Evolutionary conservation across 768 basidiomycete species (phyloP), one percentile per base, ranked within the genome.

Genomic region (Auriculariales sp.): DNA sequence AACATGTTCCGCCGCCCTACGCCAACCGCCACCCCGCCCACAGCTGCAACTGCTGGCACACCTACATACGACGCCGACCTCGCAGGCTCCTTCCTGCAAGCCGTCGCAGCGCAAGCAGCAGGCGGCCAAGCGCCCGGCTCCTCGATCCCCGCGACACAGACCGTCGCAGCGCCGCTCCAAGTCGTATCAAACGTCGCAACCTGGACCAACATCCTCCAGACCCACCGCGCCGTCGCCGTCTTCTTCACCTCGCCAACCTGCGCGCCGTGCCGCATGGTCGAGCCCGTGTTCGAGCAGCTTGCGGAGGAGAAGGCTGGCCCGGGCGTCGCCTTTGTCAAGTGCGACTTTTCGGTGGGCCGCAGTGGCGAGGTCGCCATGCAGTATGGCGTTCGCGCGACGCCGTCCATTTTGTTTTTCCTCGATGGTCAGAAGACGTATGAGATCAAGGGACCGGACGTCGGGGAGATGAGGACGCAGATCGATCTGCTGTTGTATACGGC

Each of bases 351-450:
- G 3, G 73, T 83, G 11, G 85, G 83, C 0, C 62, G 76, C 62
- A 83, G 83, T 0, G 58, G 63, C 3, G 66, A 68, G 48, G 64
- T 94, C 14, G 85, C 82, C 0, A 53, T 62, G 1, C 69, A 79
- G 61, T 84, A 75, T 67, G 69, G 74, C 12, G 76, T 95, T 1
- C 63, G 72, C 14, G 90, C 74, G 15, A 94, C 88, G 2, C 93
- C 92, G 4, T 92, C 89, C 1, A 94, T 97, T 58, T 66, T 85
- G 33, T 92, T 95, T 66, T 97, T 90, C 67, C 62, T 81, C 53
- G 72, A 85, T 52, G 87, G 81, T 1, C 69, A 73, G 47, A 79
- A 84, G 84, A 66, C 73, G 3, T 67, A 78, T 28, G 85, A 89
- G 57, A 47, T 90, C 48, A 81, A 78, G 57, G 89, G 89, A 0